A percentile compares a stretch with the other conserved stretches of the same genome.
These are phyloP conservation scores for Aspergillus luchuensis DNA, from an alignment of 2,329 filamentous ascomycete genomes.

Conservation along the genomic window DNA sequence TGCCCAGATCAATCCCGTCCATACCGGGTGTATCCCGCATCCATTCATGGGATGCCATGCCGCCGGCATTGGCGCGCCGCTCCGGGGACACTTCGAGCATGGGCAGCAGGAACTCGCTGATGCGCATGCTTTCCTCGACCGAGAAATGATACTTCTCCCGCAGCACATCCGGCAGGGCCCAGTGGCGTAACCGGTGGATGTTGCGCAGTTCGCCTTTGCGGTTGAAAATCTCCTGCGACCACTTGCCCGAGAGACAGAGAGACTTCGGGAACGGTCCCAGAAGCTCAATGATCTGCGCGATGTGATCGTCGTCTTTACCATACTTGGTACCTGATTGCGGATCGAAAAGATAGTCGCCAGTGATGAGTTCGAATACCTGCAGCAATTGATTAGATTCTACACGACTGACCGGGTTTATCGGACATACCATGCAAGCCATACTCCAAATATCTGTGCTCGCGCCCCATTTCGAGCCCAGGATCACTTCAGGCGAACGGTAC, in stretches of 20 bases:
- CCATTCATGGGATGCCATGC: constrained; percentile 86
- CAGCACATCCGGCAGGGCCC: constrained; percentile 90
- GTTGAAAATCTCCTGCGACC: constrained; percentile 99
- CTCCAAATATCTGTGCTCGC: constrained; percentile 99
- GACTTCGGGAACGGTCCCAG: constrained; percentile 91
- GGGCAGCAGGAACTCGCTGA: constrained; percentile 80
- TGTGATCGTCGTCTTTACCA: constrained; percentile 98
- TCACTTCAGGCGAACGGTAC: constrained; percentile 95
- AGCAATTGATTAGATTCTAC: not conserved
- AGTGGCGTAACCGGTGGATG: constrained; percentile 93
- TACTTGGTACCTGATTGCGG: constrained; percentile 98
- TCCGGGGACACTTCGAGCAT: constrained; percentile 91
- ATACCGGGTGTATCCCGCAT: constrained; percentile 85
- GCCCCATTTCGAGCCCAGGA: constrained; percentile 95
- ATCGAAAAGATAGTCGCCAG: constrained; percentile 97
- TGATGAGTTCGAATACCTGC: constrained; percentile 91
- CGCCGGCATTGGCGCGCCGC: constrained; percentile 89
- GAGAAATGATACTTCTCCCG: constrained; percentile 96
- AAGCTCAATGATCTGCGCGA: constrained; percentile 97
- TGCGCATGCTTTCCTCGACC: constrained; percentile 74
- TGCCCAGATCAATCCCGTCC: constrained; percentile 73
- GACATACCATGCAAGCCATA: constrained; percentile 94
- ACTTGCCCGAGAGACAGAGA: constrained; percentile 88
- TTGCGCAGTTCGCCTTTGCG: constrained; percentile 95
- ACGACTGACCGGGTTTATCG: not conserved